Base-by-base conservation (phyloP, 306 rosid species). In the Prunus dulcis region DNA sequence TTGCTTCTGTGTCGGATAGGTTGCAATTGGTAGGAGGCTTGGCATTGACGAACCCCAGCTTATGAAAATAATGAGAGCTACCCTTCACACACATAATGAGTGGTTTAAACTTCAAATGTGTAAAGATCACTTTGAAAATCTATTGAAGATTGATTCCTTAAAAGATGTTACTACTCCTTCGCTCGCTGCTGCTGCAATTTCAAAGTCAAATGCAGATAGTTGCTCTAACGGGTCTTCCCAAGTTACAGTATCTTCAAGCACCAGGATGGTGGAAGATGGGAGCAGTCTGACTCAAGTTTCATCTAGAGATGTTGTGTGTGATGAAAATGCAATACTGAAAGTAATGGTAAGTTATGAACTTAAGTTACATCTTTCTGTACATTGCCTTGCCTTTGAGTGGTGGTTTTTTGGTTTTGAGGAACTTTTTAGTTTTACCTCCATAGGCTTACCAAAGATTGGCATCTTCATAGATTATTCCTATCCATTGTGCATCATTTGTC, bases 81-180 rank as follows among this genome's bases (percentile, higher is more conserved):
- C 93, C 55, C 90, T 96, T 55, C 76, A 88, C 85, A 83, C 98
- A 3, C 98, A 96, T 83, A 88, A 85, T 61, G 99, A 96, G 81
- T 96, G 98, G 99, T 96, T 92, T 76, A 91, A 91, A 81, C 98
- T 96, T 81, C 99, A 96, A 67, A 96, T 89, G 99, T 96, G 99
- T 80, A 96, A 93, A 86, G 99, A 96, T 77, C 87, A 90, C 64
- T 96, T 96, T 27, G 98, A 96, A 87, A 87, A 89, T 67, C 89
- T 92, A 43, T 60, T 96, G 86, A 89, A 80, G 85, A 89, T 96
- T 41, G 96, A 92, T 85, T 88, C 91, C 78, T 84, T 96, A 89
- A 96, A 96, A 81, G 96, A 92, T 78, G 93, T 85, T 22, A 82
- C 69, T 76, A 78, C 89, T 49, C 80, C 96, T 57, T 85, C 77